Percentiles rank a stretch among this genome's conserved stretches.
Evolutionary conservation across 2,329 filamentous ascomycete genomes (phyloP).

Genomic region (Calcarisporium arbuscula): DNA sequence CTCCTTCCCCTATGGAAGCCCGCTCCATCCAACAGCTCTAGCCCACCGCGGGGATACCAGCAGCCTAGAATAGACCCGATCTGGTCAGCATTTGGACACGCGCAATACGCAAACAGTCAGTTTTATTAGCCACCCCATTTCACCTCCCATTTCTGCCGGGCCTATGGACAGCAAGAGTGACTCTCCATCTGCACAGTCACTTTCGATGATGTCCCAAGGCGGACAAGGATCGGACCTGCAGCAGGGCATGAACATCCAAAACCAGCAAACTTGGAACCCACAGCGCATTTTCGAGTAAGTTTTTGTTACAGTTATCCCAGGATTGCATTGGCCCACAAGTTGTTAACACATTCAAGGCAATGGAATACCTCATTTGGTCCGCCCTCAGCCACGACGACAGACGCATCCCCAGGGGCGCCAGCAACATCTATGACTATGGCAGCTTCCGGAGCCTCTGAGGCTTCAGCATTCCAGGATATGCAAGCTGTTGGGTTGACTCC

Average conservation of each 20-base stretch:
- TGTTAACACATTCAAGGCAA: slow-evolving; percentile 53
- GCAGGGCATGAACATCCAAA: slow-evolving; percentile 53
- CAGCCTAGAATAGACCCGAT: slow-evolving; percentile 45
- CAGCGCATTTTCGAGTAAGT: slow-evolving; percentile 85
- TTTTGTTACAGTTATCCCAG: too few relatives aligned
- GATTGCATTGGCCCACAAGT: too few relatives aligned
- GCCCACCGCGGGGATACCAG: slow-evolving; percentile 51
- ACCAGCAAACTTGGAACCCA: slow-evolving; percentile 73
- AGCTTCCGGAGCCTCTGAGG: slow-evolving; percentile 47
- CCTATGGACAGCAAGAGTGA: slow-evolving; percentile 71
- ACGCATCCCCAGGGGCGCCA: slow-evolving; percentile 34
- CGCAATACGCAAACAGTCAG: slow-evolving; percentile 55
- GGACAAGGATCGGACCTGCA: slow-evolving; percentile 46
- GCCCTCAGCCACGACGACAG: slow-evolving; percentile 32
- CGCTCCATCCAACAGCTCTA: slow-evolving; percentile 57
- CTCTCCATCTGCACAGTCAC: slow-evolving; percentile 64
- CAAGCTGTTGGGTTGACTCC: too few relatives aligned
- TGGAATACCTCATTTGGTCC: slow-evolving; percentile 94
- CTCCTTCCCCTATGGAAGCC: slow-evolving; percentile 80
- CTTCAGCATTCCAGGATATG: slow-evolving; percentile 47
- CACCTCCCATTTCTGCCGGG: slow-evolving; percentile 71
- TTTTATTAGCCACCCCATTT: slow-evolving; percentile 66
- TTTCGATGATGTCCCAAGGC: slow-evolving; percentile 63
- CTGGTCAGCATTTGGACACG: slow-evolving; percentile 45
- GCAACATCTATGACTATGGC: slow-evolving; percentile 46